Conservation (phyloP, 164 flowering plant genomes). For the Tinospora cordifolia region DNA sequence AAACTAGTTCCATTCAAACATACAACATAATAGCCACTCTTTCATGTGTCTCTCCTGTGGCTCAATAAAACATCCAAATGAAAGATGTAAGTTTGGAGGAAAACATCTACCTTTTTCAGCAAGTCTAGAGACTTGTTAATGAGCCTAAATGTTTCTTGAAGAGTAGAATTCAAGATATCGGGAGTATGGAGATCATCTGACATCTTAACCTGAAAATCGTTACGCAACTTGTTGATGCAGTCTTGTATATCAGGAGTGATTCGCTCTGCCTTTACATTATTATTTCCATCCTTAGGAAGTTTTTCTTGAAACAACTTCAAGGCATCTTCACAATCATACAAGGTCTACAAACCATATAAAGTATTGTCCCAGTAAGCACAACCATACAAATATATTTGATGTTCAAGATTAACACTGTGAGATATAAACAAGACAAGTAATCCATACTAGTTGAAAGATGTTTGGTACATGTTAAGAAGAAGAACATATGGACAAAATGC, state of each 20-base stretch:
- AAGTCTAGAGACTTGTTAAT: constrained; percentile 43
- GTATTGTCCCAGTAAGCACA: background rate
- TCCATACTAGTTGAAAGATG: background rate
- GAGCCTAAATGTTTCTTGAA: constrained; percentile 51
- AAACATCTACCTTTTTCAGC: constrained; percentile 46
- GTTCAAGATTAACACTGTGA: background rate
- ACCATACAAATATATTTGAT: background rate
- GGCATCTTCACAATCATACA: constrained; percentile 64
- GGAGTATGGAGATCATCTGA: constrained; percentile 74
- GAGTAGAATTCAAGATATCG: constrained; percentile 42
- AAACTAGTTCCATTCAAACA: background rate
- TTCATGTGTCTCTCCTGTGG: background rate
- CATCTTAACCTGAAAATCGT: constrained; percentile 54
- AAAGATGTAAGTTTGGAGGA: background rate
- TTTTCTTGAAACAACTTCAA: constrained; percentile 34
- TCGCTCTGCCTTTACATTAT: constrained; percentile 23
- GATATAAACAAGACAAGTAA: no score
- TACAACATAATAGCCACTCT: background rate
- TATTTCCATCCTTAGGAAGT: constrained; percentile 23
- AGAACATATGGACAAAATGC: constrained; percentile 5
- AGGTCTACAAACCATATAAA: constrained; percentile 41
- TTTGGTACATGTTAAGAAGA: background rate
- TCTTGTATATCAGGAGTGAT: constrained; percentile 42
- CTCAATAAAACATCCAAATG: background rate
- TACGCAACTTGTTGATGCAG: constrained; percentile 44